A percentile compares a stretch with the other conserved stretches of the same genome.
These are phyloP conservation scores for Diaporthe nobilis DNA, from an alignment of 2,329 filamentous ascomycete genomes.

Conservation along the genomic window DNA sequence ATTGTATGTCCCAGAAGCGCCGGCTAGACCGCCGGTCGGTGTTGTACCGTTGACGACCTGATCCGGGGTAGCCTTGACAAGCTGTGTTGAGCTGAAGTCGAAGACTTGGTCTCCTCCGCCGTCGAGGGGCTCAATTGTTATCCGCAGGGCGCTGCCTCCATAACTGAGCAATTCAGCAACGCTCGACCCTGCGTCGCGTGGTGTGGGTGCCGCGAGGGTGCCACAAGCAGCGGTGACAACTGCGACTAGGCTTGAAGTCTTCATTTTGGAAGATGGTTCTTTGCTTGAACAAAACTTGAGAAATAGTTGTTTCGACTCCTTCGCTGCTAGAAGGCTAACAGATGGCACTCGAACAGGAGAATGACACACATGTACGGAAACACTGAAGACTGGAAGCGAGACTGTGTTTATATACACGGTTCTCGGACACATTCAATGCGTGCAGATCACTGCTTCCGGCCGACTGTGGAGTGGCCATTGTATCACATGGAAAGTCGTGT, in stretches of 20 bases:
- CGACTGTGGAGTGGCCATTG: not conserved
- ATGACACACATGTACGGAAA: no score
- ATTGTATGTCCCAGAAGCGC: conserved; percentile 62
- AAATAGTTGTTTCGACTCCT: no score
- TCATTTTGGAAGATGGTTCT: not conserved
- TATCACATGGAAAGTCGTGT: not conserved
- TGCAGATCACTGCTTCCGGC: not conserved
- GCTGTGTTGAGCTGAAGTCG: conserved; percentile 61
- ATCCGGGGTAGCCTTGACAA: conserved; percentile 60
- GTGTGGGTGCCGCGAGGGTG: conserved; percentile 6
- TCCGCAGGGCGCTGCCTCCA: not conserved
- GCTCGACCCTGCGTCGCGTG: not conserved
- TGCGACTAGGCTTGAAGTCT: not conserved
- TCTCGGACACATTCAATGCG: not conserved
- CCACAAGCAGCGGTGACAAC: not conserved
- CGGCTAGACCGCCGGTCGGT: conserved; percentile 51
- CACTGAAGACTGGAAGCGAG: not conserved
- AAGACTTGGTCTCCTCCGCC: conserved; percentile 34
- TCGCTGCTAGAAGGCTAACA: no score
- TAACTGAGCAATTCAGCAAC: not conserved
- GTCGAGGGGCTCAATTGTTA: not conserved
- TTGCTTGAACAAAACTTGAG: not conserved
- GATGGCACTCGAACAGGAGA: not conserved
- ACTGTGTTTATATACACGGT: not conserved
- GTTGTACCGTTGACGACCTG: conserved; percentile 60